Percentiles rank a stretch among this genome's conserved stretches.
Conservation (phyloP, 306 rosid species). For the Arachis hypogaea region DNA sequence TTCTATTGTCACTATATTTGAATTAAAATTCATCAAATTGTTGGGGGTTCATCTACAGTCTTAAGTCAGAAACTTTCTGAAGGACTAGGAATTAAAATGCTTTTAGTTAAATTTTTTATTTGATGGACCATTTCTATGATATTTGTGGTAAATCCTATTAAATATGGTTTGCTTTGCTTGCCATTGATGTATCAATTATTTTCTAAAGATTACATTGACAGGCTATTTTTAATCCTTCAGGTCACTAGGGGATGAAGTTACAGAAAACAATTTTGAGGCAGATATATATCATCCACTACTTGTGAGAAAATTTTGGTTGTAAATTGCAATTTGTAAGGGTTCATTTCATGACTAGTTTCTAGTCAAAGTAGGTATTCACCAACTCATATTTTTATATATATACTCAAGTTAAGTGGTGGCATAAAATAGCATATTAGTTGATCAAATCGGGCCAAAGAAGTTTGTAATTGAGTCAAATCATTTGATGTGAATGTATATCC, state of each 20-base stretch:
- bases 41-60: no score
- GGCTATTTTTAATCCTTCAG: constrained; percentile 50
- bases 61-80: no score
- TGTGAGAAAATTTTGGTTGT: constrained; percentile 41
- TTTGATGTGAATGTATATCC: constrained; percentile 29
- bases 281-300: constrained; percentile 13
- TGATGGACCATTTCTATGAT: neutral
- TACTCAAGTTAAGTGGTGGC: constrained; percentile 33
- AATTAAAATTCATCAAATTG: no score
- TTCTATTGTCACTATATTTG: no score
- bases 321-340: neutral
- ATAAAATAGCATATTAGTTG: constrained; percentile 45
- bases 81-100: neutral
- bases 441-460: constrained; percentile 50
- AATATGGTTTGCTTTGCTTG: constrained; percentile 20
- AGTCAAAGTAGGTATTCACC: neutral
- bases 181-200: constrained; percentile 20
- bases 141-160: constrained; percentile 16
- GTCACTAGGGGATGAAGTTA: constrained; percentile 52
- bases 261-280: constrained; percentile 24
- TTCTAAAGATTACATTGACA: constrained; percentile 24
- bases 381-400: constrained; percentile 23
- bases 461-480: constrained; percentile 51
- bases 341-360: constrained; percentile 22
- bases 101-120: constrained; percentile 11